These are phyloP conservation scores for Sporothrix mexicana DNA, from an alignment of 2,329 filamentous ascomycete species.

Conservation along the genomic window DNA sequence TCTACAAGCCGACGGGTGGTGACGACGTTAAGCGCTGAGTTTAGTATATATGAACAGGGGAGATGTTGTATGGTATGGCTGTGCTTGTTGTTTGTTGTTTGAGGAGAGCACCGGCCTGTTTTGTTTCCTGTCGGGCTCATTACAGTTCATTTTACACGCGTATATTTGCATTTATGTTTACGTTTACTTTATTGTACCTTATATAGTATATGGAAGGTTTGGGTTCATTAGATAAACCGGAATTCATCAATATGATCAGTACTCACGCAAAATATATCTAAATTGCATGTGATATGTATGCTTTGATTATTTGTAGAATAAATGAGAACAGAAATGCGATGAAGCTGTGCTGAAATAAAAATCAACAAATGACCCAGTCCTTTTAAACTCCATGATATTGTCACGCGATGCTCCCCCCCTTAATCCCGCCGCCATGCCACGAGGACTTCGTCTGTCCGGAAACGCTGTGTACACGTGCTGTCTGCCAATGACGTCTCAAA, in stretches of 20 bases:
- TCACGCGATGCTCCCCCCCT: not conserved
- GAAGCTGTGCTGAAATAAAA: not conserved
- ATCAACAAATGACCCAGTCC: not conserved
- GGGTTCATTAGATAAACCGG: not conserved
- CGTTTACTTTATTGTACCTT: not conserved
- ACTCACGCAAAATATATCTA: no score
- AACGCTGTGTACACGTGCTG: constrained; percentile 83
- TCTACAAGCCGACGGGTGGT: constrained; percentile 87
- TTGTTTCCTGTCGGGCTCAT: not conserved
- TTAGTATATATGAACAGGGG: not conserved
- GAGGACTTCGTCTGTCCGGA: constrained; percentile 81
- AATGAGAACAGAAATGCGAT: not conserved
- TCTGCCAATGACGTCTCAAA: constrained; percentile 78
- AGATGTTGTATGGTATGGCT: not conserved
- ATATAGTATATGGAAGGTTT: constrained; percentile 22
- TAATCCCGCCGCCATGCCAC: constrained; percentile 74
- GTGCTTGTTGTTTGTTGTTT: not conserved
- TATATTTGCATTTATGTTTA: not conserved
- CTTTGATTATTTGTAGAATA: not conserved
- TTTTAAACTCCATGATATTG: not conserved
- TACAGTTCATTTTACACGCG: not conserved
- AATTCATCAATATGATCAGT: not conserved
- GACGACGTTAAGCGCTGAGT: constrained; percentile 50
- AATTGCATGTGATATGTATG: no score
- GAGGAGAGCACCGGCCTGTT: not conserved